Evolutionary conservation across 352 stramenopile genomes (phyloP).

Genomic region (Pelagophyceae sp.): DNA sequence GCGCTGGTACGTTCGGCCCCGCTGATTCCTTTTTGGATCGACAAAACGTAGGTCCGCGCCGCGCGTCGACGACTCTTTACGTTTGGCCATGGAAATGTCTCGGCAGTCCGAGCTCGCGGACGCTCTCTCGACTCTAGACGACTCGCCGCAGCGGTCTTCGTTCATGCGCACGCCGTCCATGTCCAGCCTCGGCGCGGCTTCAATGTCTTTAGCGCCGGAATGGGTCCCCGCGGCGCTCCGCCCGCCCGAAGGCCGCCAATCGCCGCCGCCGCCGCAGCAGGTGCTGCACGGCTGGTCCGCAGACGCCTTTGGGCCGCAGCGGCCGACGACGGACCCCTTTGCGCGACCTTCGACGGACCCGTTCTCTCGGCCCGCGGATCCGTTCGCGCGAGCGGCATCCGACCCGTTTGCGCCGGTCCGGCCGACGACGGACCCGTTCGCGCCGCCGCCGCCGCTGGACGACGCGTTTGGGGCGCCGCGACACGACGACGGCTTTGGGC

Average conservation of each 20-base stretch:
- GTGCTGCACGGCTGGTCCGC: too few species aligned
- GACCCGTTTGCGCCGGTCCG: too few species aligned
- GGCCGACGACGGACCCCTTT: too few species aligned
- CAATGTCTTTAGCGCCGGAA: not conserved
- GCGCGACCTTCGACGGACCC: too few species aligned
- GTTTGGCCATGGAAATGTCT: slow-evolving; percentile 2
- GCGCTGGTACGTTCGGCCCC: too few species aligned
- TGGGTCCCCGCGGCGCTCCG: not conserved
- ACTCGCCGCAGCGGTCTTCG: not conserved
- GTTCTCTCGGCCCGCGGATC: too few species aligned
- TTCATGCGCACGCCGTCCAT: not conserved
- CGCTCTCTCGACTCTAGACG: slow-evolving; percentile 2
- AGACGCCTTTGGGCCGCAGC: too few species aligned
- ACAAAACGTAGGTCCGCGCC: not conserved
- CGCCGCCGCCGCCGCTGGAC: too few species aligned
- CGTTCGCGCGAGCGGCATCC: too few species aligned
- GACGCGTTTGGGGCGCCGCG: not conserved
- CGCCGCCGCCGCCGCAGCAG: too few species aligned
- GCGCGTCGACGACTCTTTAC: slow-evolving; percentile 8
- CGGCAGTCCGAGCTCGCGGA: slow-evolving; percentile 11
- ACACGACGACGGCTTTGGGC: not conserved
- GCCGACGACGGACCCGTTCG: too few species aligned
- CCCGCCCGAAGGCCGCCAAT: not conserved
- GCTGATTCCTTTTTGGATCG: too few species aligned
- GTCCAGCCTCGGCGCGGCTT: not conserved